These are phyloP conservation scores for Eremochloa ophiuroides DNA, from an alignment of 176 grass and related monocot species.

Conservation along the genomic window DNA sequence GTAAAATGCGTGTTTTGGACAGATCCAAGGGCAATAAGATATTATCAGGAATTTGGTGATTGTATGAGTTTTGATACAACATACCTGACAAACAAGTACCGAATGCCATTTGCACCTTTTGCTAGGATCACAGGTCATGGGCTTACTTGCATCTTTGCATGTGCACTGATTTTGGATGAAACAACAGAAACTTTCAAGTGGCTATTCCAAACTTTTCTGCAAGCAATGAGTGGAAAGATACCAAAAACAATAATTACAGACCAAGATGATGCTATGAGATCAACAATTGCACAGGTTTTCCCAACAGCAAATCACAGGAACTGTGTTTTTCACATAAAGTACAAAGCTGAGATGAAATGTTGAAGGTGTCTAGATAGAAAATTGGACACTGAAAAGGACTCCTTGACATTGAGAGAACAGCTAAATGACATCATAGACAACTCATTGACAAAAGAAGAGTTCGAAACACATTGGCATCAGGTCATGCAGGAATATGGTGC, in stretches of 20 bases:
- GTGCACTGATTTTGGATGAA: neutral
- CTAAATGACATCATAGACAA: neutral
- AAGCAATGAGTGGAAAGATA: neutral
- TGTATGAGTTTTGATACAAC: neutral
- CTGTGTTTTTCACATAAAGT: neutral
- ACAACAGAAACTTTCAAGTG: neutral
- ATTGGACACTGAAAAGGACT: neutral
- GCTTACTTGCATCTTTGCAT: neutral
- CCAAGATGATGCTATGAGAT: neutral
- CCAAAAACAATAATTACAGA: neutral
- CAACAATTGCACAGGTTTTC: neutral
- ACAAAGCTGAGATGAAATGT: neutral
- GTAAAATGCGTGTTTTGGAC: neutral
- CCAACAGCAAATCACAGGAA: neutral
- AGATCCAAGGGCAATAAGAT: neutral
- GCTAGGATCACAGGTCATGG: neutral
- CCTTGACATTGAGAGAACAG: neutral
- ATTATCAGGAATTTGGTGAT: neutral
- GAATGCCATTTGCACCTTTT: neutral
- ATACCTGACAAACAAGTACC: neutral
- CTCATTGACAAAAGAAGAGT: too few species aligned
- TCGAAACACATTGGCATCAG: neutral
- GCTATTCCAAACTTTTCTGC: neutral
- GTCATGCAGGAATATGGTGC: neutral
- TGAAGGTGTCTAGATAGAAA: neutral